Evolutionary conservation across 2,329 filamentous ascomycete species (phyloP).

Genomic region (Stachybotrys chartarum): DNA sequence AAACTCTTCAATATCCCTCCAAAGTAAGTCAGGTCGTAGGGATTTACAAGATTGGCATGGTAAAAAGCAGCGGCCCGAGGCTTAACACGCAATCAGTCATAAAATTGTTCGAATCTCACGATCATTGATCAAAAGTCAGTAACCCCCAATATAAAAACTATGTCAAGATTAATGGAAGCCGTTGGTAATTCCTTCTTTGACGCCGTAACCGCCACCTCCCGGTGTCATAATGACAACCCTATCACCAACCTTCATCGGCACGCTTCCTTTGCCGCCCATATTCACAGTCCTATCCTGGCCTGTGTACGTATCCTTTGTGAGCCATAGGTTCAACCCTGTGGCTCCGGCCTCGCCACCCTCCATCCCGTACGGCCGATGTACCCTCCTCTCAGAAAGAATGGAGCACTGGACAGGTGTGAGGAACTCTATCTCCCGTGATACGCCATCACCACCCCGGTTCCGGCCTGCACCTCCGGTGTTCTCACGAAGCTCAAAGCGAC

Average conservation of each 20-base stretch:
- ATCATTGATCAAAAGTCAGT: no score
- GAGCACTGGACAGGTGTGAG: conserved; percentile 65
- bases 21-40: no score
- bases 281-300: background rate
- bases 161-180: background rate
- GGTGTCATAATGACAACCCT: background rate
- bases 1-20: no score
- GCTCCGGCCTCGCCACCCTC: background rate
- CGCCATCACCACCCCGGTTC: conserved; percentile 65
- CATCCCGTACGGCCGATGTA: conserved; percentile 34
- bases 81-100: no score
- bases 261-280: background rate
- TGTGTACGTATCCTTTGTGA: background rate
- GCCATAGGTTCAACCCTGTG: background rate
- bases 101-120: no score
- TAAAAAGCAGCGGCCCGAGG: no score
- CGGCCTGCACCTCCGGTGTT: conserved; percentile 52
- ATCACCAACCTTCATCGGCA: background rate
- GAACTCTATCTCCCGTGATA: conserved; percentile 72
- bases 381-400: conserved; percentile 71
- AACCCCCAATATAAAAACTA: no score
- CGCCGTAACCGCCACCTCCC: background rate
- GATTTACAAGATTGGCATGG: no score
- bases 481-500: conserved; percentile 58
- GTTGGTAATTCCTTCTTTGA: background rate